Percentiles rank a stretch among this genome's conserved stretches.
These are phyloP conservation scores for Arthrobotrys sinensis DNA, from an alignment of 2,329 filamentous ascomycete genomes.

Conservation along the genomic window DNA sequence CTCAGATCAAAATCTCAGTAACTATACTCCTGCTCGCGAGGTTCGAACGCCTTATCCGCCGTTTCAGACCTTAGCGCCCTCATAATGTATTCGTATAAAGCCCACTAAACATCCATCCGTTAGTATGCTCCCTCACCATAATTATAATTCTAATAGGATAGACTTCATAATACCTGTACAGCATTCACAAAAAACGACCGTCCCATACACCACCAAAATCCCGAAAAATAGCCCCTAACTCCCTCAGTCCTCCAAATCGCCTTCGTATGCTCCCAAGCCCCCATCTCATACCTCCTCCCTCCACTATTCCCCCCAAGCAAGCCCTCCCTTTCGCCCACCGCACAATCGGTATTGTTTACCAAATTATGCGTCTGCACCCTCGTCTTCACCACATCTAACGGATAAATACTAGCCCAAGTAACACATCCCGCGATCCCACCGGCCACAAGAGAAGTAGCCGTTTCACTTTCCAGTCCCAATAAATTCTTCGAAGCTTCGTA, in stretches of 20 bases:
- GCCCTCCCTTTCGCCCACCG: slow-evolving; percentile 62
- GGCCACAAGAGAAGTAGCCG: slow-evolving; percentile 75
- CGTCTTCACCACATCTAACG: slow-evolving; percentile 92
- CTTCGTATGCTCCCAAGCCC: slow-evolving; percentile 77
- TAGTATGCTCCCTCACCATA: slow-evolving; percentile 34
- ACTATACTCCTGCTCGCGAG: slow-evolving; percentile 39
- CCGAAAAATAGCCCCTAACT: slow-evolving; percentile 77
- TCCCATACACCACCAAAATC: slow-evolving; percentile 84
- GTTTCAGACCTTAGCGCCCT: slow-evolving; percentile 68
- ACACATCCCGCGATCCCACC: slow-evolving; percentile 89
- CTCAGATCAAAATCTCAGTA: slow-evolving; percentile 11
- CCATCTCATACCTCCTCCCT: slow-evolving; percentile 65
- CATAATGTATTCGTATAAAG: slow-evolving; percentile 92
- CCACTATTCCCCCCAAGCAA: slow-evolving; percentile 65
- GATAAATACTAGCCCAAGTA: slow-evolving; percentile 90
- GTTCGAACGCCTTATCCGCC: slow-evolving; percentile 6
- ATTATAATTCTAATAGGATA: slow-evolving; percentile 5
- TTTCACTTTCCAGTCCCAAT: slow-evolving; percentile 69
- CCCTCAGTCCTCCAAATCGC: slow-evolving; percentile 78
- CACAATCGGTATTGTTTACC: background rate
- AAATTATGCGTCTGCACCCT: slow-evolving; percentile 82
- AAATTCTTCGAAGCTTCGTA: slow-evolving; percentile 82
- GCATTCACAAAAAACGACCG: slow-evolving; percentile 94
- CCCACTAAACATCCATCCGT: slow-evolving; percentile 75
- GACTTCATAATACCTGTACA: slow-evolving; percentile 72